These are phyloP conservation scores for Lasiodiplodia gonubiensis DNA, from an alignment of 2,329 filamentous ascomycete species.

Conservation along the genomic window DNA sequence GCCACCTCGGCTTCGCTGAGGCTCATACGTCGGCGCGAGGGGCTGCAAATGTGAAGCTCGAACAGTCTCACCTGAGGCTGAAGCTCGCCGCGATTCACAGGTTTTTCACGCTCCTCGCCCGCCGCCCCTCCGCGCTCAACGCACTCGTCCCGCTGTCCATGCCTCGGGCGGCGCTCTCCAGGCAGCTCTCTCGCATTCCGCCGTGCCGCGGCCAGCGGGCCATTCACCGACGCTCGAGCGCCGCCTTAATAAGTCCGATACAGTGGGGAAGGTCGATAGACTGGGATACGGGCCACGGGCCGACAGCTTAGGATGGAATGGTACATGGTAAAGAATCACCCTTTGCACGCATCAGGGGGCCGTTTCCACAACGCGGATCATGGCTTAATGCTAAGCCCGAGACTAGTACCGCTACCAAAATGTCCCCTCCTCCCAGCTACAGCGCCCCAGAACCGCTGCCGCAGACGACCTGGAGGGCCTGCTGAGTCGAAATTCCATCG, in stretches of 20 bases:
- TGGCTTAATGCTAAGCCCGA: conserved; percentile 29
- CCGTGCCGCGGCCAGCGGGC: conserved; percentile 25
- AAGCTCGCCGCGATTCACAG: conserved; percentile 15
- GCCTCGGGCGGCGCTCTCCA: conserved; percentile 25
- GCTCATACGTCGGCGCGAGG: conserved; percentile 2
- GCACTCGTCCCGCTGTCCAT: conserved; percentile 11
- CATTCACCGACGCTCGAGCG: conserved; percentile 26
- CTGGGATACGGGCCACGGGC: conserved; percentile 27
- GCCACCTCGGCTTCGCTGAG: conserved; percentile 28
- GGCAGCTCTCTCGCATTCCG: conserved; percentile 13
- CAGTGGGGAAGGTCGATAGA: conserved; percentile 27
- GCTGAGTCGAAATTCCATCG: conserved; percentile 26
- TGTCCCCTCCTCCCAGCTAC: conserved; percentile 27
- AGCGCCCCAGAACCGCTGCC: conserved; percentile 18
- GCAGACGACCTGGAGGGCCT: conserved; percentile 26
- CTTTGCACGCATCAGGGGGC: conserved; percentile 26
- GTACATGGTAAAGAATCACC: conserved; percentile 29
- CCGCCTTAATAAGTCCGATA: conserved; percentile 27
- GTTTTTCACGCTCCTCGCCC: not conserved
- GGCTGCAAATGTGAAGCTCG: conserved; percentile 18
- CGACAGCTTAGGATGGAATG: conserved; percentile 29
- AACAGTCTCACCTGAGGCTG: conserved; percentile 21
- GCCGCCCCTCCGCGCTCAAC: conserved; percentile 1
- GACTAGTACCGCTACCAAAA: conserved; percentile 30
- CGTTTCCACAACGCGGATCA: conserved; percentile 21